These are phyloP conservation scores for Rugosomyces carneus DNA, from an alignment of 1,284 basidiomycete genomes.

Conservation along the genomic window DNA sequence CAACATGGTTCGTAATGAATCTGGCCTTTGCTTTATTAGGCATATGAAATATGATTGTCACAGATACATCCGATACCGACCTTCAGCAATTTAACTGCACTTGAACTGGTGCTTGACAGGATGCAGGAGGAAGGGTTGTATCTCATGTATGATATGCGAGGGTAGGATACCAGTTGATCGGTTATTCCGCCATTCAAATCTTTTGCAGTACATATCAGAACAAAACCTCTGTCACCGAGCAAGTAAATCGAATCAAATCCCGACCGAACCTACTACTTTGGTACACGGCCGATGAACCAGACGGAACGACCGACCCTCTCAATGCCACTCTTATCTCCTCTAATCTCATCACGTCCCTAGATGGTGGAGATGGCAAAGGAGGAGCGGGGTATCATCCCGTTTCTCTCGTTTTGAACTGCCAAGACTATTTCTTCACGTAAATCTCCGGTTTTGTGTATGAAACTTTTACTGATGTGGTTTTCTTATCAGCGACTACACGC, in stretches of 20 bases:
- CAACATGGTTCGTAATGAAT: slow-evolving; percentile 22
- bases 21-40: background rate
- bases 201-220: slow-evolving; percentile 55
- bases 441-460: slow-evolving; percentile 19
- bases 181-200: background rate
- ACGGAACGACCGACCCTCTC: slow-evolving; percentile 61
- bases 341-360: slow-evolving; percentile 60
- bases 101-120: slow-evolving; percentile 53
- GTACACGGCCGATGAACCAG: slow-evolving; percentile 76
- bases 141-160: slow-evolving; percentile 74
- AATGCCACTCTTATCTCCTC: slow-evolving; percentile 52
- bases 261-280: slow-evolving; percentile 65
- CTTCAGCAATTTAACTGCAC: slow-evolving; percentile 51
- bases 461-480: too few species aligned
- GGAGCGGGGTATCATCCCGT: slow-evolving; percentile 62
- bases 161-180: slow-evolving; percentile 32
- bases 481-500: slow-evolving; percentile 28
- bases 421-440: slow-evolving; percentile 58
- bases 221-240: slow-evolving; percentile 50
- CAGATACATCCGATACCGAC: slow-evolving; percentile 60
- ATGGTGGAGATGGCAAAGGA: slow-evolving; percentile 35
- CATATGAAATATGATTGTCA: background rate
- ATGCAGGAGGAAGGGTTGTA: slow-evolving; percentile 71
- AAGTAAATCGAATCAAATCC: slow-evolving; percentile 62
- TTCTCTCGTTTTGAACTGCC: slow-evolving; percentile 69